A percentile compares a stretch with the other conserved stretches of the same genome.
Conservation (phyloP, 2,329 filamentous ascomycete genomes). For the Penicillium sp. region DNA sequence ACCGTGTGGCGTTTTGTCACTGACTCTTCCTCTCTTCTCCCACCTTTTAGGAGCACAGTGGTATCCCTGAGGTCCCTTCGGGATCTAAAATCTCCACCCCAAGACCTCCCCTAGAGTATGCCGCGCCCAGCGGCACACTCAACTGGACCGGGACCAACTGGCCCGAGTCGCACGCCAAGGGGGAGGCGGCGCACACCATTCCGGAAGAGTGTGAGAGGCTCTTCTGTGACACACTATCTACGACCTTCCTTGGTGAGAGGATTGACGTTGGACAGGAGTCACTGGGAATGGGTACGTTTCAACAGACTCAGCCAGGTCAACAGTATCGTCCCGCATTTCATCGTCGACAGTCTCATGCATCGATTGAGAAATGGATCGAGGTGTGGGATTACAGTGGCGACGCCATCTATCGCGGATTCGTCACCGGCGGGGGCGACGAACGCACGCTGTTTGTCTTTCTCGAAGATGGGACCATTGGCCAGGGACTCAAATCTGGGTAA, state of each 20-base stretch:
- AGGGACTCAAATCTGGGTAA: slow-evolving; percentile 82
- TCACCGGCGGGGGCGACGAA: slow-evolving; percentile 63
- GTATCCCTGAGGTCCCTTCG: slow-evolving; percentile 91
- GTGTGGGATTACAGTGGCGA: slow-evolving; percentile 72
- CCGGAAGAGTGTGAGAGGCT: slow-evolving; percentile 99
- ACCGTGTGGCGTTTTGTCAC: neutral
- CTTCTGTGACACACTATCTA: slow-evolving; percentile 93
- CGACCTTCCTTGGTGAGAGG: slow-evolving; percentile 95
- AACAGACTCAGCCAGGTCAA: slow-evolving; percentile 26
- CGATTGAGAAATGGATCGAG: slow-evolving; percentile 34
- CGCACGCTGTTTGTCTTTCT: slow-evolving; percentile 86
- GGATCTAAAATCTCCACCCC: slow-evolving; percentile 75
- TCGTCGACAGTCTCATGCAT: slow-evolving; percentile 14
- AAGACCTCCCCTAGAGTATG: slow-evolving; percentile 83
- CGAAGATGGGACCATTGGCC: slow-evolving; percentile 63
- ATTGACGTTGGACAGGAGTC: slow-evolving; percentile 69
- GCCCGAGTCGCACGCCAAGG: slow-evolving; percentile 55
- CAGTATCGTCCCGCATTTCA: slow-evolving; percentile 13
- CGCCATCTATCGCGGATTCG: slow-evolving; percentile 78
- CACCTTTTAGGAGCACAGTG: slow-evolving; percentile 65
- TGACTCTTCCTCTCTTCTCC: neutral
- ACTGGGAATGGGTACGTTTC: slow-evolving; percentile 73
- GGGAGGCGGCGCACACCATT: slow-evolving; percentile 93
- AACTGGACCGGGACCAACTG: slow-evolving; percentile 26
- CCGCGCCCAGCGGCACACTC: slow-evolving; percentile 59